Base-by-base conservation (phyloP, 2,329 filamentous ascomycete genomes). In the Phaeosphaeriaceae sp. region DNA sequence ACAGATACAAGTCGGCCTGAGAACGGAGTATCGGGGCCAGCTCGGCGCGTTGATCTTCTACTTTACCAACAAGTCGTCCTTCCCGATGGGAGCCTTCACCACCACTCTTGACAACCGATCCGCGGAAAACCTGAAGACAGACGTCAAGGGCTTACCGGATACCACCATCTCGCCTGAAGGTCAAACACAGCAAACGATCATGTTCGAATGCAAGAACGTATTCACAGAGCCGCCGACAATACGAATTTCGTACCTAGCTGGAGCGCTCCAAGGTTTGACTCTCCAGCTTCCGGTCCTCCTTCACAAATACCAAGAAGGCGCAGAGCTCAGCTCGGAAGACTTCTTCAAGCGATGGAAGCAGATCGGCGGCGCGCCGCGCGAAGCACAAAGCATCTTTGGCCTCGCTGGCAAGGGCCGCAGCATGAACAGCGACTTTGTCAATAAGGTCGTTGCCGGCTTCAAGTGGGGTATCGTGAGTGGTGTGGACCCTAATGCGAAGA, bases 261-360 rank as follows among this genome's bases (percentile, higher is more conserved):
- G 95, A 61, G 92, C 95, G 2, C 82, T 99, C 56, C 95, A 99
- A 78, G 94, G 93, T 1, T 83, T 98, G 42, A 99, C 95, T 0
- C 82, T 99, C 43, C 94, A 96, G 77, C 84, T 99, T 4, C 95
- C 95, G 0, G 87, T 99, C 3, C 83, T 92, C 0, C 87, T 94
- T 54, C 94, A 98, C 79, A 97, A 97, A 77, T 99, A 97, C 74
- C 97, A 98, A 93, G 94, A 97, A 63, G 88, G 92, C 0, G 94
- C 95, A 0, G 90, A 95, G 56, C 83, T 99, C 42, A 87, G 87
- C 7, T 88, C 90, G 0, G 95, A 99, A 53, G 95, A 99, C 75
- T 99, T 98, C 80, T 99, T 99, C 86, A 97, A 96, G 84, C 86
- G 96, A 52, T 99, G 95, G 95, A 96, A 97, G 84, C 95, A 99